Percentiles rank a stretch among this genome's conserved stretches.
These are phyloP conservation scores for Scheffersomyces stipitis DNA, from an alignment of 805 yeast genomes.

Conservation along the genomic window DNA sequence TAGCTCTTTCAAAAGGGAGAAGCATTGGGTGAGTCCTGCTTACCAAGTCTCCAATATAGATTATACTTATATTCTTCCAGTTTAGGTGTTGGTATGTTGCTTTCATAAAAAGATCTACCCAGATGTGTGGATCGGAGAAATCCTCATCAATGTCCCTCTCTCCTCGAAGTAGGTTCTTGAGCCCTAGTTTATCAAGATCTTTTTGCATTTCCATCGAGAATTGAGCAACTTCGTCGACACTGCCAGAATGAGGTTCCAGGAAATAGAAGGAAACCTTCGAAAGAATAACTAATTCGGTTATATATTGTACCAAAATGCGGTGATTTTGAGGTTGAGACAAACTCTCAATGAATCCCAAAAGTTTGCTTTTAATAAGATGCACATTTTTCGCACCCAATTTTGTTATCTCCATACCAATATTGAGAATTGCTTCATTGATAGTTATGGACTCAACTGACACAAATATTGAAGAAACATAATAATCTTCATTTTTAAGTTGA, in stretches of 20 bases:
- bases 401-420: conserved; percentile 52
- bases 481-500: conserved; percentile 27
- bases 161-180: conserved; percentile 46
- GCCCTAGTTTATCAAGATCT: conserved; percentile 26
- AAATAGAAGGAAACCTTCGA: conserved; percentile 44
- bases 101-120: too few relatives aligned
- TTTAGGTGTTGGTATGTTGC: too few relatives aligned
- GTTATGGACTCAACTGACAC: conserved; percentile 45
- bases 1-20: conserved; percentile 4
- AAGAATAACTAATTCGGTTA: conserved; percentile 50
- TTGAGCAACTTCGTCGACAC: conserved; percentile 50
- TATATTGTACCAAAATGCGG: conserved; percentile 37
- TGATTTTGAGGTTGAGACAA: conserved; percentile 1
- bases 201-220: conserved; percentile 40
- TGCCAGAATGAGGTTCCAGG: conserved; percentile 31
- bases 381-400: conserved; percentile 43
- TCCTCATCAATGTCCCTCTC: conserved; percentile 27
- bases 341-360: conserved; percentile 24
- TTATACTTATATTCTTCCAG: too few relatives aligned
- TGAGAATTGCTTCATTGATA: conserved; percentile 36
- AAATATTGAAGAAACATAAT: conserved; percentile 35
- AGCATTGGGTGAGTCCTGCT: too few relatives aligned
- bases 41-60: too few relatives aligned
- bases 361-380: conserved; percentile 32
- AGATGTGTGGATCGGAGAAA: too few relatives aligned